phyloP scores from a whole-genome alignment of 768 basidiomycete species.

The Lactarius trivialis region DNA sequence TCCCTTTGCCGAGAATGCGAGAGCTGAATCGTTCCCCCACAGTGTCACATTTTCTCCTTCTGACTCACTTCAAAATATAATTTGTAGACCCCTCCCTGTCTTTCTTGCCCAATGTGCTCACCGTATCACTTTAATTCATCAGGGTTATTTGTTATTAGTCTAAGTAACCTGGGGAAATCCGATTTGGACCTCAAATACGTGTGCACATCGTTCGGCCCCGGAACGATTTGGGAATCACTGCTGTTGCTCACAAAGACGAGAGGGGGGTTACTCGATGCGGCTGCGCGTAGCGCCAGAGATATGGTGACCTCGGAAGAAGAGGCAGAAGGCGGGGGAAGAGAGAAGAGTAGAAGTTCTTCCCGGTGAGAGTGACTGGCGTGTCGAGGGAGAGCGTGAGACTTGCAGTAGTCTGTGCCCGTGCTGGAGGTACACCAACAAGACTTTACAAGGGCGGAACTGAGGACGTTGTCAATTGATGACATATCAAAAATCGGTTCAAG shows the following conservation, averaged over 20 bases:
- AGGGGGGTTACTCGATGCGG: conserved; percentile 29
- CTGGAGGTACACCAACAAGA: background rate
- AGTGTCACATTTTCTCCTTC: conserved; percentile 98
- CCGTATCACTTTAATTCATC: background rate
- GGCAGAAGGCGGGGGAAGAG: conserved; percentile 26
- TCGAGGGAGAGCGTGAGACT: background rate
- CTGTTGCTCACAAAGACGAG: conserved; percentile 58
- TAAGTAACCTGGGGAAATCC: too few species aligned
- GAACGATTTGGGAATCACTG: conserved; percentile 30
- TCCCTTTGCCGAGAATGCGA: background rate
- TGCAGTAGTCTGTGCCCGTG: background rate
- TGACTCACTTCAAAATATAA: conserved; percentile 99
- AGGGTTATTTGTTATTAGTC: too few species aligned
- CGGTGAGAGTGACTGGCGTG: conserved; percentile 3
- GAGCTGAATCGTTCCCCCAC: background rate
- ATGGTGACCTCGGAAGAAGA: conserved; percentile 26
- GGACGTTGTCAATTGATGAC: conserved; percentile 1
- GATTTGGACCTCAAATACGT: too few species aligned
- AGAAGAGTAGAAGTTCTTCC: conserved; percentile 22
- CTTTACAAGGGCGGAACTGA: background rate
- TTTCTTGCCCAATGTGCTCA: background rate
- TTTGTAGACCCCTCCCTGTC: background rate
- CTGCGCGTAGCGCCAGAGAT: conserved; percentile 32
- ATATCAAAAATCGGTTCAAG: conserved; percentile 12
- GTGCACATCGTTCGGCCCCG: conserved; percentile 31